Evolutionary conservation across 2,329 filamentous ascomycete species (phyloP).

Genomic region (Cercospora canescens): DNA sequence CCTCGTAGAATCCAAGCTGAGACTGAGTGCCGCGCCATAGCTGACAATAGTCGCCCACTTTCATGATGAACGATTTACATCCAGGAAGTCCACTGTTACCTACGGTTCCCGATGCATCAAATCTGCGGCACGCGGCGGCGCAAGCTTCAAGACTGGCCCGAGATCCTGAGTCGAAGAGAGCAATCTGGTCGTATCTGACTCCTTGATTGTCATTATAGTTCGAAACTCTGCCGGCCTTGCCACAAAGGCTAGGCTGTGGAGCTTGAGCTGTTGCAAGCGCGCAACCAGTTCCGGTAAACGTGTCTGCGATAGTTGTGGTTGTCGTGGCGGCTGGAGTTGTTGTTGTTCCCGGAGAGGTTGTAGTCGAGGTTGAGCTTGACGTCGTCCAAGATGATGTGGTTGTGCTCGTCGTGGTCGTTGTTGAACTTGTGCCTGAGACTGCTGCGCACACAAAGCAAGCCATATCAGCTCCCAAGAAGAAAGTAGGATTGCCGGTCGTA

Average conservation of each 20-base stretch:
- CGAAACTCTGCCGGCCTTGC: too few species aligned
- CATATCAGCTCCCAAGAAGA: background rate
- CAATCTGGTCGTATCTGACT: background rate
- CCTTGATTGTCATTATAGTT: background rate
- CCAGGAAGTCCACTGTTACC: background rate
- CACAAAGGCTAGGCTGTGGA: background rate
- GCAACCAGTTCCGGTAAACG: too few species aligned
- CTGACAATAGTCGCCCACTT: background rate
- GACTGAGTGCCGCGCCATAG: background rate
- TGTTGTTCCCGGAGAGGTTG: background rate
- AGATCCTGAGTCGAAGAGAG: background rate
- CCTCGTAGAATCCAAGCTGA: too few species aligned
- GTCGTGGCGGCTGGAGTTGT: background rate
- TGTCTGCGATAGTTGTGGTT: too few species aligned
- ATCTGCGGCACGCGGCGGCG: background rate
- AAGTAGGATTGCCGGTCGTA: background rate
- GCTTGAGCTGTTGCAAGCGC: background rate
- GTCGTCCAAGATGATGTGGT: background rate
- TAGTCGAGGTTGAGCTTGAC: background rate
- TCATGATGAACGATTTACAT: background rate
- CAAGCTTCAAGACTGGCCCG: background rate
- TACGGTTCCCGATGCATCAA: background rate
- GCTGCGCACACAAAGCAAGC: background rate
- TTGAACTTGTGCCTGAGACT: background rate
- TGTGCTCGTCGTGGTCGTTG: background rate